A percentile compares a stretch with the other conserved stretches of the same genome.
Conservation (phyloP, 1,284 basidiomycete genomes). For the Trichosporon faecale region DNA sequence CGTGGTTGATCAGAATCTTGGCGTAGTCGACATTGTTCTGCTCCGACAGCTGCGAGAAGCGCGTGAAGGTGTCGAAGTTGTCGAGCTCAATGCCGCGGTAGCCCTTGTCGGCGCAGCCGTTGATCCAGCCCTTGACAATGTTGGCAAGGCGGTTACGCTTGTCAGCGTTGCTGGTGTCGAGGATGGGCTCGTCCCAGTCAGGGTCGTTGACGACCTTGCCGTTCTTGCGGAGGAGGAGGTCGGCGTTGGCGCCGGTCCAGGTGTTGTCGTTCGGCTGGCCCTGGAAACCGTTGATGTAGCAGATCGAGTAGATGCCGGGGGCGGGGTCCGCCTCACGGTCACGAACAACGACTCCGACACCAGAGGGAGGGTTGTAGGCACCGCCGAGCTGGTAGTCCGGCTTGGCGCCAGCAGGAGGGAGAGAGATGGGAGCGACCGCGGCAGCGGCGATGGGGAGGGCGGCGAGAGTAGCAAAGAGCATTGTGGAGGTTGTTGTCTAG, state of each 20-base stretch:
- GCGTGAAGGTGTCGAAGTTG: constrained; percentile 11
- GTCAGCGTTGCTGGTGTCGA: constrained; percentile 4
- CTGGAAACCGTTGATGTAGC: constrained; percentile 13
- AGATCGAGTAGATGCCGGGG: not conserved
- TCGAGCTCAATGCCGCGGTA: constrained; percentile 6
- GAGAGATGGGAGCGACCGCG: not conserved
- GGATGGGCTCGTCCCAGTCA: constrained; percentile 8
- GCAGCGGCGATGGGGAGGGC: constrained; percentile 1
- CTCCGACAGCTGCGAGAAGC: not conserved
- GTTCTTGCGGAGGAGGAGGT: not conserved
- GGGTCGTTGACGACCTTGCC: not conserved
- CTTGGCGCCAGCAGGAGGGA: constrained; percentile 1
- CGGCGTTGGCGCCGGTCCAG: not conserved
- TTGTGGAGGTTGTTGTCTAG: not conserved
- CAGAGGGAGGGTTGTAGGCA: constrained; percentile 6
- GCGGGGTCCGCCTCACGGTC: constrained; percentile 1
- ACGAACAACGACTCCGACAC: constrained; percentile 6
- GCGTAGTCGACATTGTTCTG: not conserved
- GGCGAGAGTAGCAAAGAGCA: not conserved
- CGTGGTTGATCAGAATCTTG: constrained; percentile 6
- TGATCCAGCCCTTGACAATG: constrained; percentile 6
- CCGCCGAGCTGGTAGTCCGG: constrained; percentile 13
- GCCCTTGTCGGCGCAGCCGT: not conserved
- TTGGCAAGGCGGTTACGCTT: not conserved
- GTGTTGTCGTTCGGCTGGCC: constrained; percentile 1